Base-by-base conservation (phyloP, 805 yeast species). In the Danielia oregonensis region DNA sequence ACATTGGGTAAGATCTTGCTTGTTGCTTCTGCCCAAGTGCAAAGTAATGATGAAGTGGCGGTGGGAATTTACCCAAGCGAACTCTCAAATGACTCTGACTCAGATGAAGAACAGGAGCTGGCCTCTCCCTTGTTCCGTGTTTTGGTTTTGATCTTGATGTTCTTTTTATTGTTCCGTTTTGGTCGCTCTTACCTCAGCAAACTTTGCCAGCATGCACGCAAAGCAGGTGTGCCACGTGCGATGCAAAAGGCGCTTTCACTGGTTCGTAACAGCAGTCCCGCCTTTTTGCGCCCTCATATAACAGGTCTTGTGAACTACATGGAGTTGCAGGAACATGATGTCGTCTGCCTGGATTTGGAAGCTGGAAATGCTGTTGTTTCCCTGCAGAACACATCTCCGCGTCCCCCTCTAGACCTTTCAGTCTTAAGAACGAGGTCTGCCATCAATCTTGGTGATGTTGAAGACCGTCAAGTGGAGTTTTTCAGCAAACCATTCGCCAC, bases 1-100 rank as follows among this genome's bases (percentile, higher is more conserved):
- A 91, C 97, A 0, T 56, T 93, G 23, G 99, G 98, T 4, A 82
- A 84, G 51, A 87, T 89, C 17, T 55, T 93, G 4, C 57, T 91
- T 9, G 86, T 79, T 55, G 96, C 96, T 0, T 79, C 95, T 0
- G 76, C 89, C 11, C 79, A 78, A 43, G 69, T 86, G 5, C 35
- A 35, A 4, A 19, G 41, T 5, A 11, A 32, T 2, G 39, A 39
- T 14, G 34, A 30, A 4, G 58, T 46, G 2, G 33, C 52, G 1
- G 55, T 65, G 14, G 78, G 76, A 3, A 59, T 72, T 11, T 49
- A 54, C 16, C 70, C 75, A 3, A 63, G 74, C 41, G 61, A 55
- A 7, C 51, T 63, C 6, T 56, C 68, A 0, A 18, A 26, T 10
- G 50, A 36, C 12, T 32, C 40, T 16, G 59, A 55, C 29, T 38